A percentile compares a stretch with the other conserved stretches of the same genome.
These are phyloP conservation scores for Leccinum subfulvum DNA, from an alignment of 1,284 basidiomycete species.

Conservation along the genomic window DNA sequence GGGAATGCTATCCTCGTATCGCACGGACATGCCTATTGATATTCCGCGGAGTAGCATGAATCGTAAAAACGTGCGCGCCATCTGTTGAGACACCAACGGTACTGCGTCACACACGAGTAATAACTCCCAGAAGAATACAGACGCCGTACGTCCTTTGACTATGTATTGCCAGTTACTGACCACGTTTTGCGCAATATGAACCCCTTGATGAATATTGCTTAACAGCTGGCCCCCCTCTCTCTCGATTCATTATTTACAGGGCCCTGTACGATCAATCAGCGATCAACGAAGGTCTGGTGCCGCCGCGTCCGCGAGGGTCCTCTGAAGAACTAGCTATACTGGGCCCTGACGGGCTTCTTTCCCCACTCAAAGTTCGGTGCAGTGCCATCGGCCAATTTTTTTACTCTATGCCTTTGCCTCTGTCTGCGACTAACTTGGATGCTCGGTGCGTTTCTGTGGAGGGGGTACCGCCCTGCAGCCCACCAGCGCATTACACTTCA, in stretches of 20 bases:
- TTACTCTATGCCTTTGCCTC: slow-evolving; percentile 2
- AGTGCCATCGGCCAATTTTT: slow-evolving; percentile 12
- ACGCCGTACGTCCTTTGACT: slow-evolving; percentile 11
- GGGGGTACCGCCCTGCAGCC: not conserved
- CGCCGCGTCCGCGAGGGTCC: slow-evolving; percentile 16
- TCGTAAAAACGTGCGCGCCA: slow-evolving; percentile 2
- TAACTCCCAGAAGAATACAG: not conserved
- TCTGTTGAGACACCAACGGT: not conserved
- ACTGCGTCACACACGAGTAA: not conserved
- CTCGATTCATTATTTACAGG: not conserved
- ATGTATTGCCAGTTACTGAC: not conserved
- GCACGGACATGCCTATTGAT: not conserved
- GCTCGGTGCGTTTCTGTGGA: slow-evolving; percentile 4
- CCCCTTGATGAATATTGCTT: not conserved
- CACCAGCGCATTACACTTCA: slow-evolving; percentile 2
- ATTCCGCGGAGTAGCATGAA: not conserved
- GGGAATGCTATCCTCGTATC: slow-evolving; percentile 4
- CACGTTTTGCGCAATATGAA: not conserved
- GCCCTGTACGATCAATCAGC: slow-evolving; percentile 12
- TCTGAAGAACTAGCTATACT: slow-evolving; percentile 12
- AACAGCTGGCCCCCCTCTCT: not conserved
- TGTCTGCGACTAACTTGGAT: not conserved
- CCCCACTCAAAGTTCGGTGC: slow-evolving; percentile 18
- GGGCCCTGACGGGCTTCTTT: slow-evolving; percentile 9
- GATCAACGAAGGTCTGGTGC: slow-evolving; percentile 12